A percentile compares a stretch with the other conserved stretches of the same genome.
These are phyloP conservation scores for Wickerhamiella occidentalis DNA, from an alignment of 805 yeast genomes.

Conservation along the genomic window DNA sequence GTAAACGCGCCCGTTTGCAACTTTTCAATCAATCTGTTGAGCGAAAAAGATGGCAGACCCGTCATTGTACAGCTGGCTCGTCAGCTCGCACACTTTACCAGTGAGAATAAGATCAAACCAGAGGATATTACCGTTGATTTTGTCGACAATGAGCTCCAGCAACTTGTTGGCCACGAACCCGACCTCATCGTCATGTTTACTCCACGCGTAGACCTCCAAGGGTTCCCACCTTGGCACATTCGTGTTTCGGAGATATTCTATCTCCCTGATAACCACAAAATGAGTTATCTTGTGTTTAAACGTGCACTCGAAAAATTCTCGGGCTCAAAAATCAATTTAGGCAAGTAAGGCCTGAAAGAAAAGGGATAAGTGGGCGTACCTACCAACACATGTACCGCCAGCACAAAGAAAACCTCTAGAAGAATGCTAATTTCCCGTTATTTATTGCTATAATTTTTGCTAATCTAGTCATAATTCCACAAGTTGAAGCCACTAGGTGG, in stretches of 20 bases:
- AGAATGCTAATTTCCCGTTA: neutral
- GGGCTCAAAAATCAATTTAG: slow-evolving; percentile 75
- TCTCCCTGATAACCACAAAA: slow-evolving; percentile 73
- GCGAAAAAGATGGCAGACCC: slow-evolving; percentile 75
- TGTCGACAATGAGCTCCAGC: slow-evolving; percentile 42
- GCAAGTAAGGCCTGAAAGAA: slow-evolving; percentile 55
- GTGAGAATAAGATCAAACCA: slow-evolving; percentile 44
- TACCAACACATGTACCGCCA: no score
- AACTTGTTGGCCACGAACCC: slow-evolving; percentile 82
- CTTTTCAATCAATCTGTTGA: slow-evolving; percentile 53
- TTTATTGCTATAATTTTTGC: slow-evolving; percentile 1
- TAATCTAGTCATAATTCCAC: neutral
- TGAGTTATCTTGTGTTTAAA: slow-evolving; percentile 69
- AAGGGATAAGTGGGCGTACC: no score
- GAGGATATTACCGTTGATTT: slow-evolving; percentile 62
- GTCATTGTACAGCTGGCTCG: slow-evolving; percentile 79
- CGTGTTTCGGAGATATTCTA: slow-evolving; percentile 82
- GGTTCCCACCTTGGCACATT: slow-evolving; percentile 97
- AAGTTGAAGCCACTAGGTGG: no score
- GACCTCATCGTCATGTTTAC: slow-evolving; percentile 76
- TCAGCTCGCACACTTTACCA: slow-evolving; percentile 68
- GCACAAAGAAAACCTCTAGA: neutral
- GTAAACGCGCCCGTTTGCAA: slow-evolving; percentile 10
- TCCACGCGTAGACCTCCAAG: slow-evolving; percentile 80
- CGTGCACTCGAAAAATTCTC: slow-evolving; percentile 40